Percentiles rank a stretch among this genome's conserved stretches.
Conservation (phyloP, 176 grass and related monocot genomes). For the Urochloa ruziziensis region DNA sequence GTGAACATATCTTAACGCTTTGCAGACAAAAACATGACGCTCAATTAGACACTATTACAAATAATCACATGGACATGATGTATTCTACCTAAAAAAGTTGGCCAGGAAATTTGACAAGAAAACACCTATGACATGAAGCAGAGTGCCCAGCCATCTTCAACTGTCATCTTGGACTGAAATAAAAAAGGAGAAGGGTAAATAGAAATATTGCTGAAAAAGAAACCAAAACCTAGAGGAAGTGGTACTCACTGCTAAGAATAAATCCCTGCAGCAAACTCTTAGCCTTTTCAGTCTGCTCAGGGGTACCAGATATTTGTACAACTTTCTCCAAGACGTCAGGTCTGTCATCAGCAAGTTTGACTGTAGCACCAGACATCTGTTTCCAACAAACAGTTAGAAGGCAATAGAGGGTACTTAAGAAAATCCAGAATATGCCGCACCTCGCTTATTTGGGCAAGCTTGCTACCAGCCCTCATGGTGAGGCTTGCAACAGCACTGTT, state of each 20-base stretch:
- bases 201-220: background rate
- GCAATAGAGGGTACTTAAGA: slow-evolving; percentile 1
- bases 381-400: slow-evolving; percentile 25
- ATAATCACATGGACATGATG: slow-evolving; percentile 21
- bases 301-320: slow-evolving; percentile 93
- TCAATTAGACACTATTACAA: background rate
- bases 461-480: slow-evolving; percentile 87
- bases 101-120: background rate
- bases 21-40: background rate
- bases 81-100: slow-evolving; percentile 12
- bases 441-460: slow-evolving; percentile 97
- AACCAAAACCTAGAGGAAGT: background rate
- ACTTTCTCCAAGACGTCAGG: slow-evolving; percentile 56
- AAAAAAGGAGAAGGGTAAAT: background rate
- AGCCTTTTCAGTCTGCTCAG: slow-evolving; percentile 87
- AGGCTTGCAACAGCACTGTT: slow-evolving; percentile 74
- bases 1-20: slow-evolving; percentile 6
- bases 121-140: slow-evolving; percentile 1
- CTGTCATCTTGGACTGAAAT: slow-evolving; percentile 71
- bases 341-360: slow-evolving; percentile 68
- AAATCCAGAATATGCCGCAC: slow-evolving; percentile 34
- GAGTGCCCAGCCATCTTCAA: background rate
- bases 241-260: slow-evolving; percentile 91
- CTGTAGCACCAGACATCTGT: slow-evolving; percentile 90
- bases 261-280: slow-evolving; percentile 91